Evolutionary conservation across 805 yeast genomes (phyloP).

Genomic region (Kuraishia hungarica): DNA sequence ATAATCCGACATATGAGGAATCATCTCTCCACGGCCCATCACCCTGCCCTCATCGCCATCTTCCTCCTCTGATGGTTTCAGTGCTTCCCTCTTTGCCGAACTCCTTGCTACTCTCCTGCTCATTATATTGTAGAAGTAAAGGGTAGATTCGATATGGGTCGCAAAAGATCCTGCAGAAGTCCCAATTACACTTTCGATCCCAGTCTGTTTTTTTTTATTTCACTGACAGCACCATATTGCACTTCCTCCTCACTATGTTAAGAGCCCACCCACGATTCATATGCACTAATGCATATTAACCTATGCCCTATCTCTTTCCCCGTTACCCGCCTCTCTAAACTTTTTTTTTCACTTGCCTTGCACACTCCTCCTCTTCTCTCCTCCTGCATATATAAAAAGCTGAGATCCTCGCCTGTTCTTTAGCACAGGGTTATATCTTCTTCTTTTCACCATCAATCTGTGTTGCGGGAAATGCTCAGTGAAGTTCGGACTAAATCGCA

Average conservation of each 20-base stretch:
- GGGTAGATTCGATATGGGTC: neutral
- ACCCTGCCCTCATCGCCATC: conserved; percentile 1
- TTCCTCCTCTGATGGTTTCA: conserved; percentile 7
- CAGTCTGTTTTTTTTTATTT: no score
- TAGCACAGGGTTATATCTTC: conserved; percentile 1
- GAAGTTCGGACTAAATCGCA: conserved; percentile 10
- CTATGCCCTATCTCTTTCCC: conserved; percentile 5
- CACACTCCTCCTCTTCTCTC: neutral
- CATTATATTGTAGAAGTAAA: conserved; percentile 9
- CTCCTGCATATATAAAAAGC: neutral
- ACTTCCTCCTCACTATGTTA: no score
- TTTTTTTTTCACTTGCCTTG: conserved; percentile 5
- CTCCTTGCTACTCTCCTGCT: conserved; percentile 25
- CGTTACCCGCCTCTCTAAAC: conserved; percentile 1
- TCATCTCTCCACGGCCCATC: conserved; percentile 4
- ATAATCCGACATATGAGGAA: conserved; percentile 26
- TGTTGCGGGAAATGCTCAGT: conserved; percentile 40
- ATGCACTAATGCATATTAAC: neutral
- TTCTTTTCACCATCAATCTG: conserved; percentile 34
- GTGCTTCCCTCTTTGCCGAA: conserved; percentile 15
- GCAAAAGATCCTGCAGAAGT: neutral
- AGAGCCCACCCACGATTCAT: neutral
- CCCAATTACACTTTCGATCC: neutral
- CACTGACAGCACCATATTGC: neutral
- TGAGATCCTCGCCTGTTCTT: neutral